phyloP scores from a whole-genome alignment of 2,329 filamentous ascomycete species.

The Lachnellula arida region DNA sequence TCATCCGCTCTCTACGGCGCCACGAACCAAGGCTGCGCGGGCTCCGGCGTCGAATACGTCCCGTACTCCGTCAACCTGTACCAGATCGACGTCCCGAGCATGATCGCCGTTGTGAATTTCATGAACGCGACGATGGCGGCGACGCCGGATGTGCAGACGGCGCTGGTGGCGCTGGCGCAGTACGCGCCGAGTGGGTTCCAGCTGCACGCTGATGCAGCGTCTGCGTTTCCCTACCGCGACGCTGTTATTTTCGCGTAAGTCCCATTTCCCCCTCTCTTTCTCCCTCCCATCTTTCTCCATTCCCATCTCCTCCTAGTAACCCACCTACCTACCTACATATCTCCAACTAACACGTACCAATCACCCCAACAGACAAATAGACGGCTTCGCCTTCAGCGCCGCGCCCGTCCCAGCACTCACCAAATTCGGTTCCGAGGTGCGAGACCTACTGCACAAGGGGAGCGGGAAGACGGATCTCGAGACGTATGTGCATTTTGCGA shows the following conservation, averaged over 20 bases:
- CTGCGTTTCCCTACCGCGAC: not conserved
- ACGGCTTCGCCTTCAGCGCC: not conserved
- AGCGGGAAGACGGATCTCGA: not conserved
- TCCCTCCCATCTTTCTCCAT: too few relatives aligned
- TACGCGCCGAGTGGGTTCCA: slow-evolving; percentile 1
- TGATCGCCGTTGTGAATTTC: not conserved
- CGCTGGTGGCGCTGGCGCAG: not conserved
- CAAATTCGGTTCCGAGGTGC: not conserved
- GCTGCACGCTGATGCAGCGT: not conserved
- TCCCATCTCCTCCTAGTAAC: not conserved
- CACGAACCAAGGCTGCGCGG: not conserved
- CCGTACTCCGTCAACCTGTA: not conserved
- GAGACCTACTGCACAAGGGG: not conserved
- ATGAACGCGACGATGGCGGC: not conserved
- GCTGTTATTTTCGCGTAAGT: not conserved
- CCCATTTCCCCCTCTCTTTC: too few relatives aligned
- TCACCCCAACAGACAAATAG: not conserved
- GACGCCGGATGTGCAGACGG: not conserved
- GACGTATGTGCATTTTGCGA: not conserved
- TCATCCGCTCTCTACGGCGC: not conserved
- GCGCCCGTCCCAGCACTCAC: not conserved
- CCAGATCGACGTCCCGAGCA: not conserved
- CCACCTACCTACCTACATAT: not conserved
- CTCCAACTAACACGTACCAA: too few relatives aligned
- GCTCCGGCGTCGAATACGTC: not conserved